Conservation (phyloP, 176 grass and related monocot genomes). For the Dendrocalamus sinicus region DNA sequence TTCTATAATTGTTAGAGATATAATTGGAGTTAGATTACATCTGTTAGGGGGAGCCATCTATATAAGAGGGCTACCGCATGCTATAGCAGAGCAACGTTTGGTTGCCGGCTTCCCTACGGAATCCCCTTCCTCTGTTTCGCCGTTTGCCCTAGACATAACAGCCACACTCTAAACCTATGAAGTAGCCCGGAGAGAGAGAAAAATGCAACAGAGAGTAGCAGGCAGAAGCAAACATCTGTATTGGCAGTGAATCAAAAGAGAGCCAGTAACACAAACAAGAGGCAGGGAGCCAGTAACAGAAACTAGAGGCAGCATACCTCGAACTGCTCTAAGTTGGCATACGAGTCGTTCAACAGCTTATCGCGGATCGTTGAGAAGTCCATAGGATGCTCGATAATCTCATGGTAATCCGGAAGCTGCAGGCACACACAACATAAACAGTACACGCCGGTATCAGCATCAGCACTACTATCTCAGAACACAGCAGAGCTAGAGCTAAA, state of each 20-base stretch:
- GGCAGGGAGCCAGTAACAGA: not conserved
- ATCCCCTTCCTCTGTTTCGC: no score
- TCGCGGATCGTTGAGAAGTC: slow-evolving; percentile 73
- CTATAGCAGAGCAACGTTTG: no score
- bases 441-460: not conserved
- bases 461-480: slow-evolving; percentile 11
- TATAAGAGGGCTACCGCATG: no score
- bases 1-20: no score
- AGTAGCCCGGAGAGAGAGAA: not conserved
- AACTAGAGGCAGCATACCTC: slow-evolving; percentile 55
- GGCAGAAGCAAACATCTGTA: not conserved
- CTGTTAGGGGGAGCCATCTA: no score
- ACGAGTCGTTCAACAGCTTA: slow-evolving; percentile 65
- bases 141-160: no score
- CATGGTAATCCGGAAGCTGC: slow-evolving; percentile 80
- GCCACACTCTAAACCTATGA: not conserved
- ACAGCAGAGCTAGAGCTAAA: slow-evolving; percentile 11
- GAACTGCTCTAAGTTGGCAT: slow-evolving; percentile 61
- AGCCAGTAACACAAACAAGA: slow-evolving; percentile 1
- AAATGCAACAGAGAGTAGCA: not conserved
- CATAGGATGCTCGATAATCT: slow-evolving; percentile 69
- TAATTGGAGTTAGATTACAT: no score
- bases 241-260: slow-evolving; percentile 24
- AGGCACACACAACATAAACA: slow-evolving; percentile 27
- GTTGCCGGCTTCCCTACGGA: no score